Base-by-base conservation (phyloP, 139 green algal species). In the Spirogloea muscicola region DNA sequence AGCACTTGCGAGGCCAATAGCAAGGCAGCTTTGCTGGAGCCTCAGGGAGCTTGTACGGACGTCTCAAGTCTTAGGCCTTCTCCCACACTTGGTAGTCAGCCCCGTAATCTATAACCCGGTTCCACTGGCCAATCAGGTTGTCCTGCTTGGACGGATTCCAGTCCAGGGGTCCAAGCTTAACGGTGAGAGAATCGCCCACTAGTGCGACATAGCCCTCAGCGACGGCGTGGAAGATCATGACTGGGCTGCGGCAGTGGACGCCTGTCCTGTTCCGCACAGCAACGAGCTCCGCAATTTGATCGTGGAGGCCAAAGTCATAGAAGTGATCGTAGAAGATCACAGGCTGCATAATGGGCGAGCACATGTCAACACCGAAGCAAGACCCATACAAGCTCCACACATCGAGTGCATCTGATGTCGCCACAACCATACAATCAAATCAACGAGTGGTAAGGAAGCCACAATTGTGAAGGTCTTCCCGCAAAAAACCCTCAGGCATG, bases 271-370 rank as follows among this genome's bases (percentile, higher is more conserved):
- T 81, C 6, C 85, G 71, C 21, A 82, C 37, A 39, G 49, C 64
- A 3, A 89, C 69, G 25, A 89, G 76, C 41, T 84, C 48, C 21
- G 66, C 36, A 13, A 87, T 82, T 1, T 60, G 27, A 27, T 79
- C 48, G 25, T 76, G 49, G 42, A 85, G 34, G 58, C 68, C 60
- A 4, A 71, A 80, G n/a, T 85, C 71, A 43, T 76, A 87, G 51
- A 80, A 40, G 72, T 89, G 85, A 58, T 88, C 84, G 44, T 70
- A 88, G 60, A 89, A 89, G 36, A 89, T 72, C 3, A 76, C 73
- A 3, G 85, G 85, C 51, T 79, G 71, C 6, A 27, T 38, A 10
- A n/a, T n/a, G n/a, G n/a, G n/a, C n/a, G n/a, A n/a, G n/a, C n/a
- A n/a, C n/a, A n/a, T n/a, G n/a, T n/a, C n/a, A n/a, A n/a, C n/a